Percentiles rank a stretch among this genome's conserved stretches.
Conservation (phyloP, 2,329 filamentous ascomycete genomes). For the Penicillium hesseltinei region DNA sequence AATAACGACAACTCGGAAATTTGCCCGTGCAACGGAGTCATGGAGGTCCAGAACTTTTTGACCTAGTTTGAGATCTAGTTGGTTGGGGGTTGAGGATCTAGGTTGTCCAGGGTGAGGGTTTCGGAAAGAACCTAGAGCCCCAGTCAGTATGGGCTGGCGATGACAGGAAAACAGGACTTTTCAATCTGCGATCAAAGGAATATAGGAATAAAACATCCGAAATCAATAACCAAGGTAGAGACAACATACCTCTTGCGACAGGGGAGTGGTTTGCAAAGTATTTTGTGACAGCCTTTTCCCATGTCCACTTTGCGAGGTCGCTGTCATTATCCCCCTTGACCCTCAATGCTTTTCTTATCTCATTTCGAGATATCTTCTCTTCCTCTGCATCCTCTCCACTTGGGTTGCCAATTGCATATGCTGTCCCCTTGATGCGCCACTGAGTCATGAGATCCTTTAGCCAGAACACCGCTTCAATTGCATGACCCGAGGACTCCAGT, state of each 20-base stretch:
- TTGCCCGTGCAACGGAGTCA: constrained; percentile 66
- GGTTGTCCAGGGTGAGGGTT: constrained; percentile 67
- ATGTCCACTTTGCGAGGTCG: constrained; percentile 62
- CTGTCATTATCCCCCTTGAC: constrained; percentile 33
- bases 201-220: not conserved
- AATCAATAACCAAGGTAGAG: not conserved
- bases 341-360: constrained; percentile 60
- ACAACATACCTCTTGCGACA: constrained; percentile 63
- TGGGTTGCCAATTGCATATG: constrained; percentile 72
- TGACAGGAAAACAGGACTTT: not conserved
- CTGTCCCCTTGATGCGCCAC: constrained; percentile 78
- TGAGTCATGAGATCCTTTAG: constrained; percentile 67
- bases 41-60: constrained; percentile 69
- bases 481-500: constrained; percentile 64
- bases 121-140: constrained; percentile 62
- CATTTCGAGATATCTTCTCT: constrained; percentile 45
- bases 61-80: constrained; percentile 50
- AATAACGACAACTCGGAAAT: constrained; percentile 87
- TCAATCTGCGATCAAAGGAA: not conserved
- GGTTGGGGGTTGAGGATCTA: constrained; percentile 51
- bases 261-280: constrained; percentile 90
- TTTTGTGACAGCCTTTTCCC: constrained; percentile 73
- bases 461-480: constrained; percentile 86
- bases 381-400: constrained; percentile 56
- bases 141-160: constrained; percentile 1